Percentiles rank a stretch among this genome's conserved stretches.
These are phyloP conservation scores for Talaromyces albobiverticillius DNA, from an alignment of 2,329 filamentous ascomycete genomes.

Conservation along the genomic window DNA sequence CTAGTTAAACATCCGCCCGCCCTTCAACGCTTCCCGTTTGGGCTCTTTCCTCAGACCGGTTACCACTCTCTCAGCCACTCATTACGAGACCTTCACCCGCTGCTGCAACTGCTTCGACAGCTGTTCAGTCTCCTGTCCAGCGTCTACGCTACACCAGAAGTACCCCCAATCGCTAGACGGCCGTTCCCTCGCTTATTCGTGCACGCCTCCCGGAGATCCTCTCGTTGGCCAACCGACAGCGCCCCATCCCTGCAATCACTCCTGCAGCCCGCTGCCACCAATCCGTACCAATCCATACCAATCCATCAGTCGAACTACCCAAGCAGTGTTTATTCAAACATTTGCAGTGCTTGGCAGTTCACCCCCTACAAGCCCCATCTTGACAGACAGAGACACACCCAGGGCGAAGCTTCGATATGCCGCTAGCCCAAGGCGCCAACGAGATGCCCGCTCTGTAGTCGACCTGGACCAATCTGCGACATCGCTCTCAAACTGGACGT, in stretches of 20 bases:
- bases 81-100: background rate
- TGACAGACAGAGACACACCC: background rate
- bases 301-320: background rate
- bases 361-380: conserved; percentile 11
- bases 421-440: conserved; percentile 33
- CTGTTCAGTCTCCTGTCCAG: too few relatives aligned
- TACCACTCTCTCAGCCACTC: background rate
- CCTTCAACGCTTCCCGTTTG: background rate
- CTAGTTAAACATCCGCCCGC: background rate
- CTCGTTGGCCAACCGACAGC: background rate
- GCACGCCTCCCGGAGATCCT: too few relatives aligned
- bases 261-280: background rate
- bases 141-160: too few relatives aligned
- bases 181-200: conserved; percentile 1
- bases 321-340: background rate
- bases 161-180: background rate
- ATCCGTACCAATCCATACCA: background rate
- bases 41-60: background rate
- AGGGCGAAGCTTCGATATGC: conserved; percentile 28
- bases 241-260: background rate
- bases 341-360: background rate
- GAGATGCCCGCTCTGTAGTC: conserved; percentile 38
- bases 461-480: conserved; percentile 34
- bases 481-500: conserved; percentile 21
- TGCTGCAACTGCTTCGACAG: too few relatives aligned